Evolutionary conservation across 2,329 filamentous ascomycete species (phyloP).

Genomic region (Botrytis hyacinthi): DNA sequence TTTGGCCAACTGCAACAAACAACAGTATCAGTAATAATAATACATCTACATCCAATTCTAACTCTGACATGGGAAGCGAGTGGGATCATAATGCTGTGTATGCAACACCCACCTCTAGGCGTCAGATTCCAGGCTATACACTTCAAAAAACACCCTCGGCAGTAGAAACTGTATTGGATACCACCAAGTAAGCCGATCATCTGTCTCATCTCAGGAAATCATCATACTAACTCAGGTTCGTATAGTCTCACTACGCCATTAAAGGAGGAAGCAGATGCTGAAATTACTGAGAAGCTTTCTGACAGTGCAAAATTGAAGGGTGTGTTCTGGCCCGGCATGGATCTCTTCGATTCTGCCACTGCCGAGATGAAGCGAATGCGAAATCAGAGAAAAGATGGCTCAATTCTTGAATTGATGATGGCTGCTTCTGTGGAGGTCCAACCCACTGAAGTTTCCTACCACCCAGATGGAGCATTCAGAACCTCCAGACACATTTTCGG

Average conservation of each 20-base stretch:
- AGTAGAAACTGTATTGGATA: constrained; percentile 20
- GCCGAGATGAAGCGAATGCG: constrained; percentile 69
- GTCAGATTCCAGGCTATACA: constrained; percentile 32
- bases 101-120: constrained; percentile 34
- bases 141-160: constrained; percentile 19
- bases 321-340: constrained; percentile 74
- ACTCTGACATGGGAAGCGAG: constrained; percentile 22
- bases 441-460: constrained; percentile 64
- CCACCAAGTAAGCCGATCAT: constrained; percentile 28
- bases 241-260: constrained; percentile 33
- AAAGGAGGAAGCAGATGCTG: constrained; percentile 25
- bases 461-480: constrained; percentile 50
- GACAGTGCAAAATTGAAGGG: constrained; percentile 59
- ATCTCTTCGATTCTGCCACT: constrained; percentile 76
- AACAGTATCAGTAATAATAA: constrained; percentile 1
- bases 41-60: constrained; percentile 12
- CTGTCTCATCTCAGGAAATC: not conserved
- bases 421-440: constrained; percentile 62
- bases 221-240: not conserved
- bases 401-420: constrained; percentile 66
- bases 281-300: constrained; percentile 28
- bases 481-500: constrained; percentile 59
- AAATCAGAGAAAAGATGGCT: constrained; percentile 75
- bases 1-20: constrained; percentile 29
- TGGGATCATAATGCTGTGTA: constrained; percentile 30